Percentiles rank a stretch among this genome's conserved stretches.
These are phyloP conservation scores for Salix brachista DNA, from an alignment of 345 rosid species.

Conservation along the genomic window DNA sequence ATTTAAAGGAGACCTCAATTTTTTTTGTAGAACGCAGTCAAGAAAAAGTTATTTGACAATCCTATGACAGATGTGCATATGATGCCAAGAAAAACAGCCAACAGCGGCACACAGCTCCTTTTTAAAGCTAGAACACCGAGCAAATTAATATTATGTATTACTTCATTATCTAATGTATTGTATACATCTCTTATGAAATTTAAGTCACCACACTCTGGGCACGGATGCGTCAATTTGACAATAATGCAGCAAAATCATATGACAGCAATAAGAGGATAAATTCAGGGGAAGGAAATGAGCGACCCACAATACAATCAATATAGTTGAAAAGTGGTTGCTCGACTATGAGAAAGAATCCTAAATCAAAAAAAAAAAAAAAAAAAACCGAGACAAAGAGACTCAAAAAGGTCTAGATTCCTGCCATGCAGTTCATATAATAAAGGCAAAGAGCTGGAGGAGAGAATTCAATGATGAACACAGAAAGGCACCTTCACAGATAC, in stretches of 20 bases:
- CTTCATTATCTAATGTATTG: background rate
- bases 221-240: background rate
- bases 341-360: background rate
- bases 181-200: background rate
- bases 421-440: background rate
- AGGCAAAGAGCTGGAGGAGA: background rate
- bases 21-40: background rate
- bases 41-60: background rate
- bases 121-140: background rate
- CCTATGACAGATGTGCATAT: background rate
- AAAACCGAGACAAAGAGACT: background rate
- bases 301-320: background rate
- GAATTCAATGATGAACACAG: background rate
- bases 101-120: background rate
- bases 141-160: background rate
- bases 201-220: background rate
- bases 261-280: background rate
- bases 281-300: background rate
- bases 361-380: background rate
- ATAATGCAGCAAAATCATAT: background rate
- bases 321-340: conserved; percentile 6
- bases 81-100: background rate
- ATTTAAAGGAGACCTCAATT: background rate
- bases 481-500: background rate
- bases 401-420: background rate